Percentiles rank a stretch among this genome's conserved stretches.
phyloP scores from a whole-genome alignment of 305 asterid genomes.

The Ajuga reptans region DNA sequence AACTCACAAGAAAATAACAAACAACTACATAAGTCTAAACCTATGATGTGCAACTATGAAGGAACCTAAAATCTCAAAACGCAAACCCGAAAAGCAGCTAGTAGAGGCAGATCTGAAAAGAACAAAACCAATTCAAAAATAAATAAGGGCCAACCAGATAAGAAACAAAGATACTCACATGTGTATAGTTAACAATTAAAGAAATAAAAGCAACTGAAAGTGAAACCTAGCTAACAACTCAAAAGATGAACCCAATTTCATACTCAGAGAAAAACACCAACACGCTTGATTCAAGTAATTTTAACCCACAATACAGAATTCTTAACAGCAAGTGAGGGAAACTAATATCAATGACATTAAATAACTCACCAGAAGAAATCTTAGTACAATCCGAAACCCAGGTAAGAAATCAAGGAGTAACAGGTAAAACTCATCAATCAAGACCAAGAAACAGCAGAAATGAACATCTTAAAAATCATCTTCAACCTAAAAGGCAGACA shows the following conservation, averaged over 20 bases:
- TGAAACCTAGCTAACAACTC: not conserved
- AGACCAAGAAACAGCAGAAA: conserved; percentile 7
- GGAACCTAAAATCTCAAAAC: conserved; percentile 3
- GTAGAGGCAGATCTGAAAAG: conserved; percentile 22
- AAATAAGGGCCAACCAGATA: not conserved
- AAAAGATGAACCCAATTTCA: not conserved
- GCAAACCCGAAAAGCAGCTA: conserved; percentile 16
- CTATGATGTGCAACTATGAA: not conserved
- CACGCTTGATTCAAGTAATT: too few species aligned
- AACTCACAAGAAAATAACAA: not conserved
- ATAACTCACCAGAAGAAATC: conserved; percentile 26
- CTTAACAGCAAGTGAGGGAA: not conserved
- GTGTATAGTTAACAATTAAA: not conserved
- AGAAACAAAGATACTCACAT: not conserved
- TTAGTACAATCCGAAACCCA: conserved; percentile 11
- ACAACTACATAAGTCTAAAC: not conserved
- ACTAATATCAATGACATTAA: not conserved
- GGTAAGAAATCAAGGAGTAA: conserved; percentile 15
- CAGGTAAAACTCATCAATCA: conserved; percentile 26
- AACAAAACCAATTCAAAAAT: conserved; percentile 11
- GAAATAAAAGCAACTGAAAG: not conserved
- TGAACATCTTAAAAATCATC: conserved; percentile 20
- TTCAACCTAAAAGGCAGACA: conserved; percentile 23
- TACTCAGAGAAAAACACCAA: too few species aligned
- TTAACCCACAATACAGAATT: not conserved